Evolutionary conservation across 1,284 basidiomycete genomes (phyloP), one percentile per base, ranked within the genome.

Genomic region (Tylopilus sp.): DNA sequence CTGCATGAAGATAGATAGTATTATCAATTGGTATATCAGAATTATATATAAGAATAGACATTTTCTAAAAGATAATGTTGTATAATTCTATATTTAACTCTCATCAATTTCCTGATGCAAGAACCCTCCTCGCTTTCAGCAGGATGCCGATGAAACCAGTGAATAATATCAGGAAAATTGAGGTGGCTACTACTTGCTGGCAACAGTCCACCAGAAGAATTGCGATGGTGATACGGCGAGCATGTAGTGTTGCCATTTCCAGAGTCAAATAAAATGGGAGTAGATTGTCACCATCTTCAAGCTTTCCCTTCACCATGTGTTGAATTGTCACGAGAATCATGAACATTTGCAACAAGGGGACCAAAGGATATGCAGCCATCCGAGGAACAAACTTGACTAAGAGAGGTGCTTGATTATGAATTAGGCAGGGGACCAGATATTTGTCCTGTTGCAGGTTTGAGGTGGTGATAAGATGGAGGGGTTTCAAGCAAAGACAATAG

Each of bases 331-430:
- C 84, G 65, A 29, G 84, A 86, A 58, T 77, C 76, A 15, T 79
- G 77, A 18, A 80, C 75, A 15, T 80, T 77, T 64, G 82, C 80
- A 15, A 78, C 70, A 24, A 78, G 70, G 7, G 85, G 86, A 64
- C 87, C 82, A 61, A 87, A 87, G 8, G 85, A 83, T 41, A 88
- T 67, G 51, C 78, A 81, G 12, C 81, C 85, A 60, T 90, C 87
- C 47, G 79, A 77, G n/a, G 83, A 82, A 53, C 78, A 74, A 59
- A 79, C 79, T 64, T 79, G 77, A 29, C 80, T 78, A 39, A 83
- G 71, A 26, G 84, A 83, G n/a, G 83, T 81, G 4, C 81, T 80
- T 13, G 83, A 74, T 10, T 82, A 77, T 62, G 76, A 79, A 58
- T 81, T 77, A 10, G 80, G 81, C 26, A 81, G 74, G 16, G 76